Evolutionary conservation across 1,284 basidiomycete species (phyloP).

Genomic region (Leccinum ambiguum): DNA sequence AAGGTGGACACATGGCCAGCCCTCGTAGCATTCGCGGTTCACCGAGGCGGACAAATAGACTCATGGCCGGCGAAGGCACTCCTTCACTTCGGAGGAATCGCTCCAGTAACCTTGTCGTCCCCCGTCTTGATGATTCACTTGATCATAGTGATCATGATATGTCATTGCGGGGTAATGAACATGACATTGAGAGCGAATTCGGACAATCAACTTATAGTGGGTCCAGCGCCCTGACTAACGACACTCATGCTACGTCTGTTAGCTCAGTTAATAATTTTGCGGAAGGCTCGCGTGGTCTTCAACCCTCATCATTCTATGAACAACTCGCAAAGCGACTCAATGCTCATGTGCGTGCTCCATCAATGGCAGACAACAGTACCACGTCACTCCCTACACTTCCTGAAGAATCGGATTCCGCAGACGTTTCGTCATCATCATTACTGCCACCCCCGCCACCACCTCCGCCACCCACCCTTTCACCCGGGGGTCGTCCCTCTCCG

Average conservation of each 20-base stretch:
- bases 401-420: slow-evolving; percentile 34
- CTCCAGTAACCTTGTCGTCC: slow-evolving; percentile 42
- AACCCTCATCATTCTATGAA: slow-evolving; percentile 54
- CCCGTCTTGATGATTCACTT: slow-evolving; percentile 43
- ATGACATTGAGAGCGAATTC: slow-evolving; percentile 57
- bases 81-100: slow-evolving; percentile 37
- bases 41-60: slow-evolving; percentile 51
- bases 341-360: slow-evolving; percentile 31
- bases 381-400: slow-evolving; percentile 36
- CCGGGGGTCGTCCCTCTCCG: slow-evolving; percentile 17
- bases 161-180: slow-evolving; percentile 41
- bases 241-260: slow-evolving; percentile 55
- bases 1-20: slow-evolving; percentile 55
- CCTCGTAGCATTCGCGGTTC: slow-evolving; percentile 67
- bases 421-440: slow-evolving; percentile 26
- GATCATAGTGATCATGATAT: slow-evolving; percentile 40
- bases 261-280: slow-evolving; percentile 44
- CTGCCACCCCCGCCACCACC: slow-evolving; percentile 36
- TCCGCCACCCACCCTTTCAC: slow-evolving; percentile 28
- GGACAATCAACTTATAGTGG: slow-evolving; percentile 48
- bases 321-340: slow-evolving; percentile 53
- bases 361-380: slow-evolving; percentile 25
- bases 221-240: slow-evolving; percentile 46
- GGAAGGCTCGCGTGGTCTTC: slow-evolving; percentile 32
- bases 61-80: slow-evolving; percentile 36